Conservation (phyloP, 257 asterid genomes). For the Buddleja alternifolia region DNA sequence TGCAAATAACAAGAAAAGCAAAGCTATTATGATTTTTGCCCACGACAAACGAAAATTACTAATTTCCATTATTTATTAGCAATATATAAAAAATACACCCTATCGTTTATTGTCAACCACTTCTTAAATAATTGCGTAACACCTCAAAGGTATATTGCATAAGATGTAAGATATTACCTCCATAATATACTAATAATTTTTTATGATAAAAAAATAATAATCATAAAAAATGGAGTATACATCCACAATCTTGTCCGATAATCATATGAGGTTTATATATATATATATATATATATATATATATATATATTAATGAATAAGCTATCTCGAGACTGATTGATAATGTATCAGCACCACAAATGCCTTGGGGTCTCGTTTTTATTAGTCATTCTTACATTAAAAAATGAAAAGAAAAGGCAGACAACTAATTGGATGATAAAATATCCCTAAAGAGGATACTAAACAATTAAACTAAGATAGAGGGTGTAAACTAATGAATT, state of each 20-base stretch:
- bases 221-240: too few species aligned
- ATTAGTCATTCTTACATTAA: not conserved
- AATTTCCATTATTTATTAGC: constrained; percentile 19
- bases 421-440: constrained; percentile 24
- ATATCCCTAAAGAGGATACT: not conserved
- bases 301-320: too few species aligned
- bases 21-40: constrained; percentile 21
- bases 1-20: constrained; percentile 27
- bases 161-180: too few species aligned
- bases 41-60: constrained; percentile 31
- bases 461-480: not conserved
- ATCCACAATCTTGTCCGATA: not conserved
- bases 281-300: too few species aligned
- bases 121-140: not conserved
- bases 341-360: constrained; percentile 9
- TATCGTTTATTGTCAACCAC: not conserved
- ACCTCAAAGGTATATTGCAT: too few species aligned
- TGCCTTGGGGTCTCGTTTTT: constrained; percentile 16
- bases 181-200: too few species aligned
- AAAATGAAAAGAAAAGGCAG: not conserved
- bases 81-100: not conserved
- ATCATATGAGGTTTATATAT: too few species aligned
- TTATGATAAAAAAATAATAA: too few species aligned
- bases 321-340: too few species aligned
- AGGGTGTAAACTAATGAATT: not conserved